Evolutionary conservation across 257 asterid species (phyloP).

Genomic region (Euphrasia confusa): DNA sequence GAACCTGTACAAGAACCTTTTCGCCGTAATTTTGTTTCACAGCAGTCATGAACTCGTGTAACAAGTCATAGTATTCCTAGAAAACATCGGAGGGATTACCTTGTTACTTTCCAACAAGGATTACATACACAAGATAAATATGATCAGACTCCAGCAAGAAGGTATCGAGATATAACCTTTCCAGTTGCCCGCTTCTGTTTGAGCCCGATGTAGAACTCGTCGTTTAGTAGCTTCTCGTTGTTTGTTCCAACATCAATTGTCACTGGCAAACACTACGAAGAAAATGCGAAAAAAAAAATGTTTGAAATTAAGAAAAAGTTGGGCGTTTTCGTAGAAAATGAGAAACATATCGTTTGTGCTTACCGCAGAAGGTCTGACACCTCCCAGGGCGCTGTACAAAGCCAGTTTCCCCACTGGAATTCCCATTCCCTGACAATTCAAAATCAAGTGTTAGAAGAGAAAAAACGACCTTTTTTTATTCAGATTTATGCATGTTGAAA

Average conservation of each 20-base stretch:
- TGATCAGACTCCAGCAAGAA: constrained; percentile 12
- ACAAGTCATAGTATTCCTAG: constrained; percentile 79
- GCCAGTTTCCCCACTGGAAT: constrained; percentile 96
- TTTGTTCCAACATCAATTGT: constrained; percentile 96
- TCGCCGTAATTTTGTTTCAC: constrained; percentile 93
- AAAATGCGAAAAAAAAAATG: constrained; percentile 12
- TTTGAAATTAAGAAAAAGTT: constrained; percentile 18
- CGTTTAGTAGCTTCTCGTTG: constrained; percentile 64
- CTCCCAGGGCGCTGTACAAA: constrained; percentile 88
- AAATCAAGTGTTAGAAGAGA: constrained; percentile 9
- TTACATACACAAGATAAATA: background rate
- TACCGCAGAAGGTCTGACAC: constrained; percentile 93
- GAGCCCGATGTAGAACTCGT: constrained; percentile 93
- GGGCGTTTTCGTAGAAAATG: background rate
- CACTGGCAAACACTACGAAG: constrained; percentile 70
- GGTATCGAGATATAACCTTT: constrained; percentile 38
- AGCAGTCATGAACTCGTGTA: constrained; percentile 88
- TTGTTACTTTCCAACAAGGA: background rate
- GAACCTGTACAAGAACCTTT: constrained; percentile 89
- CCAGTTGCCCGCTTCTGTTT: constrained; percentile 79
- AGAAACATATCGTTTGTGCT: constrained; percentile 21
- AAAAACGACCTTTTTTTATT: background rate
- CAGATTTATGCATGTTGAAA: background rate
- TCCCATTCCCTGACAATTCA: constrained; percentile 72
- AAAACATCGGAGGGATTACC: constrained; percentile 9